Evolutionary conservation across 805 yeast genomes (phyloP), one percentile per base, ranked within the genome.

Genomic region (Pichia insulana): DNA sequence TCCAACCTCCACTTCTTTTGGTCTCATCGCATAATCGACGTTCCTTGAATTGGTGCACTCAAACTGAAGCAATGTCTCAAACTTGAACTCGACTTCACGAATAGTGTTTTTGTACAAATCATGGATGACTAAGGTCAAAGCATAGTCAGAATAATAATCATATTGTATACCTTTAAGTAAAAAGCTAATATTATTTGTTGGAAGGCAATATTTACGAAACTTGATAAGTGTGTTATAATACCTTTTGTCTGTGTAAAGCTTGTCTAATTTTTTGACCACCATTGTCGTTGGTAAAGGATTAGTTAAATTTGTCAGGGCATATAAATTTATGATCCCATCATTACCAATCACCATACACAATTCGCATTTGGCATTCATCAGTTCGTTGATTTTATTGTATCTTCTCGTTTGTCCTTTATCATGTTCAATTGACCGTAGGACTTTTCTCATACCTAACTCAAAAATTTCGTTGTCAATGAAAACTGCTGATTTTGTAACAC

Each of bases 221-320:
- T 41, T 40, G 17, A 61, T 45, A n/a, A 37, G 11, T 9, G 47
- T 40, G 12, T 37, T 45, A 1, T 52, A 46, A 3, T 61, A 20
- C 13, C 44, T 43, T 7, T 48, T 50, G 12, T 34, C 39, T 0
- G 43, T 20, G 30, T 40, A 41, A 20, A 62, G 49, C 3, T 55
- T 48, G 30, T 52, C 49, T 20, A 80, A 43, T 37, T 62, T 60
- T 18, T 63, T 65, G 25, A 73, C 64, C 18, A 56, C 50, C 47
- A 80, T 64, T 28, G 70, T 65, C 42, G 71, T 71, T 20, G 87
- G 86, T 6, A 44, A 15, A 8, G 51, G 64, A 18, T 62, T 58
- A 1, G 75, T 66, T 12, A 81, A 54, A 52, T 80, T 76, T 18
- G 68, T 66, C 30, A 83, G 51, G 2, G 73, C 63, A 51, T 69